Percentiles rank a stretch among this genome's conserved stretches.
phyloP scores from a whole-genome alignment of 1,139 yeast genomes.

The Suhomyces choctaworum region DNA sequence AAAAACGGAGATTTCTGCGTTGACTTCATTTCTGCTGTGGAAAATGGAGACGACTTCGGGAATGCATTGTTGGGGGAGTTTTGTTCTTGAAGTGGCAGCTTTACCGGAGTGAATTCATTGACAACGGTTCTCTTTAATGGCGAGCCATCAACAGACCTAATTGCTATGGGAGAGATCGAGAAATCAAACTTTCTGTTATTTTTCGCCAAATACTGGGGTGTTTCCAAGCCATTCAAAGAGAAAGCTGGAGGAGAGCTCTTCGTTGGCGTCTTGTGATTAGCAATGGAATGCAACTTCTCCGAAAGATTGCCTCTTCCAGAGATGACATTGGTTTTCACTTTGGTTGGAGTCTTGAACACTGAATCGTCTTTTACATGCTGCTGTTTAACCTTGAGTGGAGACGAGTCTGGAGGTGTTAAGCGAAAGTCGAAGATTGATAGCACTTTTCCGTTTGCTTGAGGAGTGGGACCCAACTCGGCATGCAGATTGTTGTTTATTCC shows the following conservation, averaged over 20 bases:
- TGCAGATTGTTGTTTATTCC: constrained; percentile 7
- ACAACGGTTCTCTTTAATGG: not conserved
- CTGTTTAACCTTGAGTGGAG: constrained; percentile 32
- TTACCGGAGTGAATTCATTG: constrained; percentile 4
- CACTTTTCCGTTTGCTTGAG: constrained; percentile 70
- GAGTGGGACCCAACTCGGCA: constrained; percentile 69
- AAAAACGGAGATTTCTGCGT: not conserved
- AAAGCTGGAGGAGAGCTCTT: constrained; percentile 1
- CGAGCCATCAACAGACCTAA: not conserved
- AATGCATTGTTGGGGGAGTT: not conserved
- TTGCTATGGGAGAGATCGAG: constrained; percentile 3
- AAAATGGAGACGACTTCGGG: not conserved
- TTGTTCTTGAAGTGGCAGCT: not conserved
- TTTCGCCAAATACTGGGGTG: constrained; percentile 38
- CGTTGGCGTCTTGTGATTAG: constrained; percentile 12
- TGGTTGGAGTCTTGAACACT: constrained; percentile 38
- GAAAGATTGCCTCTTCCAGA: constrained; percentile 5
- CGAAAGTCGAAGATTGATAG: constrained; percentile 62
- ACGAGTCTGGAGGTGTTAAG: constrained; percentile 48
- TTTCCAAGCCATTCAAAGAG: constrained; percentile 19
- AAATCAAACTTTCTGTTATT: constrained; percentile 26
- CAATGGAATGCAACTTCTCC: constrained; percentile 10
- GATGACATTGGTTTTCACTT: constrained; percentile 12
- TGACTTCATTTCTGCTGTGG: not conserved
- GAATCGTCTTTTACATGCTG: constrained; percentile 1